Evolutionary conservation across 257 asterid genomes (phyloP).

Genomic region (Apocynum venetum): DNA sequence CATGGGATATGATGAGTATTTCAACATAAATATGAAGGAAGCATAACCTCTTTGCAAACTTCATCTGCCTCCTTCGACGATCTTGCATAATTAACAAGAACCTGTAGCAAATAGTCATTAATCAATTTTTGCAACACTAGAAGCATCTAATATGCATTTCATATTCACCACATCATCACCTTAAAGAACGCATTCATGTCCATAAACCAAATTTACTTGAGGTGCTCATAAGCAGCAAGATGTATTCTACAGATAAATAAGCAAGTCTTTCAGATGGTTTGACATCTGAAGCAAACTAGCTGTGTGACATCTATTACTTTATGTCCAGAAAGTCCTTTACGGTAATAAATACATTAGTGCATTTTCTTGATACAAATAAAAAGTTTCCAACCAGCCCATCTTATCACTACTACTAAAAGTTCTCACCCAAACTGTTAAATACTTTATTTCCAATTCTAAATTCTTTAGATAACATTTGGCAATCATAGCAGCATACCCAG

Average conservation of each 20-base stretch:
- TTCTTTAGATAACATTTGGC: not conserved
- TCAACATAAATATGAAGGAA: not conserved
- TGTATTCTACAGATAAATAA: not conserved
- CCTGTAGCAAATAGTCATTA: conserved; percentile 38
- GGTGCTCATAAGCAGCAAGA: not conserved
- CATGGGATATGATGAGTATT: not conserved
- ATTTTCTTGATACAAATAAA: not conserved
- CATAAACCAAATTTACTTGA: not conserved
- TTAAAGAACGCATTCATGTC: not conserved
- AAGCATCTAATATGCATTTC: not conserved
- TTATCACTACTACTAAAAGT: not conserved
- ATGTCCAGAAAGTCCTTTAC: not conserved
- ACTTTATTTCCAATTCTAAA: not conserved
- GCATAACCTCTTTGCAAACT: conserved; percentile 48
- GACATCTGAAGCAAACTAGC: not conserved
- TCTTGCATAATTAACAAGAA: conserved; percentile 95
- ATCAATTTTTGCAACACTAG: conserved; percentile 13
- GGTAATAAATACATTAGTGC: not conserved
- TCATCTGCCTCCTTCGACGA: conserved; percentile 97
- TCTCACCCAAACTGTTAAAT: not conserved
- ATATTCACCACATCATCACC: not conserved
- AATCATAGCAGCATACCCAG: not conserved
- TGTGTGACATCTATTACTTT: not conserved
- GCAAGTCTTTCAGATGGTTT: not conserved
- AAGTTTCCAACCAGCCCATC: not conserved